Evolutionary conservation across 768 basidiomycete species (phyloP).

Genomic region (Glaciozyma antarctica): DNA sequence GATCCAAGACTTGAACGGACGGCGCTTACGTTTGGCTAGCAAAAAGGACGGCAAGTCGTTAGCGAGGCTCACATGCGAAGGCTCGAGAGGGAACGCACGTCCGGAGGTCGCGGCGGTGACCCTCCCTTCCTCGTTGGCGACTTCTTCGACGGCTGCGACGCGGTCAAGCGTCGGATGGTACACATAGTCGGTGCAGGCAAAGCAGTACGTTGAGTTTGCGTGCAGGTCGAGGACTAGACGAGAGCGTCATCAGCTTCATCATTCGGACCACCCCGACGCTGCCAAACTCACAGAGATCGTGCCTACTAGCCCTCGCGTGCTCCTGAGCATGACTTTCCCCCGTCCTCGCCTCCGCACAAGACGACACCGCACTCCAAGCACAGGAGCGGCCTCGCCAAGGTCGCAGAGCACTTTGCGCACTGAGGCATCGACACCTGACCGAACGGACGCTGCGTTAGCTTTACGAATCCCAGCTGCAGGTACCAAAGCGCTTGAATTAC

Average conservation of each 20-base stretch:
- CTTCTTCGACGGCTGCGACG: background rate
- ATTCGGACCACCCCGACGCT: background rate
- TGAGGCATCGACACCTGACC: too few relatives aligned
- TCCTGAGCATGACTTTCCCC: background rate
- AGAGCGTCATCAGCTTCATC: background rate
- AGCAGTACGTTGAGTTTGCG: background rate
- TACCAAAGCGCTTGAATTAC: too few relatives aligned
- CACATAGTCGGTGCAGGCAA: conserved; percentile 10
- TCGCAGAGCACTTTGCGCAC: background rate
- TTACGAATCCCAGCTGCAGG: too few relatives aligned
- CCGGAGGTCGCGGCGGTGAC: background rate
- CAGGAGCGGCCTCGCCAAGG: conserved; percentile 7
- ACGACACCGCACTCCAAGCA: conserved; percentile 10
- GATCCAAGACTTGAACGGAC: background rate
- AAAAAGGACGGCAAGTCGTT: background rate
- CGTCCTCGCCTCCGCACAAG: background rate
- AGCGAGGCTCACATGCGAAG: background rate
- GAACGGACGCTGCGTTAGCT: too few relatives aligned
- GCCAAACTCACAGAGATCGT: conserved; percentile 10
- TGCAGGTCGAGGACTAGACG: background rate
- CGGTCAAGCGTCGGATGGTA: conserved; percentile 2
- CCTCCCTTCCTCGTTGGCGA: background rate
- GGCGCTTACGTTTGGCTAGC: conserved; percentile 11
- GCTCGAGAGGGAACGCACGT: background rate
- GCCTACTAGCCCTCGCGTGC: background rate